Evolutionary conservation across 257 asterid species (phyloP).

Genomic region (Linderniella brevidens): DNA sequence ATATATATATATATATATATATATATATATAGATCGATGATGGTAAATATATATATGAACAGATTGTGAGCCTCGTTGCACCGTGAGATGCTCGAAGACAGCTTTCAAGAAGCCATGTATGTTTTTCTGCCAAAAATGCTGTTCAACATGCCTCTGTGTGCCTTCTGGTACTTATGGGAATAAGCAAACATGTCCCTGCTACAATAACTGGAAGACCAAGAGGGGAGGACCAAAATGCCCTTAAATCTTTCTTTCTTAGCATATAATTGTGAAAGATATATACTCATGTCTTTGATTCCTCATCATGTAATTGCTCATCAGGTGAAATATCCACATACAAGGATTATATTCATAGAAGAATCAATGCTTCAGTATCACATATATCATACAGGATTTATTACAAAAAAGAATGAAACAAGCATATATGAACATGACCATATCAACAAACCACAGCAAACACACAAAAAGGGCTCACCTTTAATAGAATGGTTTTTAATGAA

Average conservation of each 20-base stretch:
- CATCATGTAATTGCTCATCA: too few species aligned
- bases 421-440: too few species aligned
- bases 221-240: constrained; percentile 90
- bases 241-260: constrained; percentile 14
- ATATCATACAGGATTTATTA: too few species aligned
- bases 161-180: constrained; percentile 83
- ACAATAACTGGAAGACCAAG: constrained; percentile 80
- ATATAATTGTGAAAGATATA: too few species aligned
- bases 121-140: constrained; percentile 68
- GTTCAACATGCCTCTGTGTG: constrained; percentile 52
- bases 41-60: not conserved
- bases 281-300: too few species aligned
- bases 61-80: constrained; percentile 42
- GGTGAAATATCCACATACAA: not conserved
- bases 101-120: constrained; percentile 70
- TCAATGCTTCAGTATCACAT: too few species aligned
- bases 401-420: too few species aligned
- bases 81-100: constrained; percentile 53
- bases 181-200: constrained; percentile 69
- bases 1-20: too few species aligned
- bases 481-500: not conserved
- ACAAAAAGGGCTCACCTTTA: too few species aligned
- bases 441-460: too few species aligned
- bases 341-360: too few species aligned
- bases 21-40: too few species aligned